Base-by-base conservation (phyloP, 352 stramenopile genomes). In the Globisporangium alternatum region DNA sequence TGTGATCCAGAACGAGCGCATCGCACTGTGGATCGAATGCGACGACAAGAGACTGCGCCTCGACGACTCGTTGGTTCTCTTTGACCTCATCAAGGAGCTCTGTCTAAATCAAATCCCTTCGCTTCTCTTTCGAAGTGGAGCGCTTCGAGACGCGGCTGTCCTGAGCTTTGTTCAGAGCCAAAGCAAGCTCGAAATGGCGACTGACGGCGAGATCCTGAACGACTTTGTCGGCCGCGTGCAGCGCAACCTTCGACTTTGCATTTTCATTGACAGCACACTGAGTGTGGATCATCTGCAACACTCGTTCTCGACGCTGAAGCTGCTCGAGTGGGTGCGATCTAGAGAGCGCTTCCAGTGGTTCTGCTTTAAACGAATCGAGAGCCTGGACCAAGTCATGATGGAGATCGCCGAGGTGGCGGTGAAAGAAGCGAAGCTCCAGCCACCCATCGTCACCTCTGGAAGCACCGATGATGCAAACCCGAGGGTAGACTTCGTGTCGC, bases 241-340 rank as follows among this genome's bases (percentile, higher is more conserved):
- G 28, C 55, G 68, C 17, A 82, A 88, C 33, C 45, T 90, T 8
- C 78, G 81, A 3, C 28, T 90, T 0, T 85, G 74, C 15, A 44
- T 90, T 17, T 60, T 85, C 6, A 62, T 71, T 19, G 54, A 51
- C 33, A 31, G n/a, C 19, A 48, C 37, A 3, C 45, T 43, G 19
- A 62, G 37, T 30, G 5, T 21, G 19, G 22, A 6, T n/a, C 31
- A 6, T 12, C n/a, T 37, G 3, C 25, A n/a, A 17, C 37, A 39
- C 19, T 22, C 28, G 15, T 41, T 28, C 21, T 51, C n/a, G 17
- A 41, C 51, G 9, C 28, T 22, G 5, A n/a, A 15, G 28, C 22
- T 63, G 3, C n/a, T 63, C 1, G 25, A 62, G 5, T 67, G 65
- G 51, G 15, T 70, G 15, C 21, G 10, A 41, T 49, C 65, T 5